phyloP scores from a whole-genome alignment of 768 basidiomycete genomes.

The Amanita exitialis region DNA sequence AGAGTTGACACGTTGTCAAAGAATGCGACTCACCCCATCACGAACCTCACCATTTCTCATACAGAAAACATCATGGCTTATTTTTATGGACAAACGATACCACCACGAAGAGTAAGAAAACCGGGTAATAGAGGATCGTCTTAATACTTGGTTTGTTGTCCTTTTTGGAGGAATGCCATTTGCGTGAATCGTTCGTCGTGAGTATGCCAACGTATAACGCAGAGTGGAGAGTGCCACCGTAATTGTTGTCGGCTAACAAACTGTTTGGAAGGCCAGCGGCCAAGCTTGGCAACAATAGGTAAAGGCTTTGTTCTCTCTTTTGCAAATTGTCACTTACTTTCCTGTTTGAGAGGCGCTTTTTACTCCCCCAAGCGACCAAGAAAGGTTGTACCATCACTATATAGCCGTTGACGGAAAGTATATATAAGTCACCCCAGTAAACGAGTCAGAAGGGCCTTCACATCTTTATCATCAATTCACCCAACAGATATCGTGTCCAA shows the following conservation, averaged over 20 bases:
- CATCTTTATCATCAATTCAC: too few relatives aligned
- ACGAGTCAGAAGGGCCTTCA: too few relatives aligned
- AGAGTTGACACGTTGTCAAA: conserved; percentile 15
- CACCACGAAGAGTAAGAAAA: conserved; percentile 9
- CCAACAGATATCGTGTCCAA: too few relatives aligned
- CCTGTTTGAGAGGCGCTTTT: background rate
- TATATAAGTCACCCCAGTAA: too few relatives aligned
- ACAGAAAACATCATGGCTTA: conserved; percentile 56
- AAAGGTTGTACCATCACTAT: too few relatives aligned
- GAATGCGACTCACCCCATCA: conserved; percentile 79
- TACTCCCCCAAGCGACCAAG: background rate
- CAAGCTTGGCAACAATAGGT: background rate
- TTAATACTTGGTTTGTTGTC: background rate
- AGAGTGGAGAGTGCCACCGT: background rate
- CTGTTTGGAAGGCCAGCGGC: background rate
- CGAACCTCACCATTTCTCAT: conserved; percentile 67
- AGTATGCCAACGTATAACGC: background rate
- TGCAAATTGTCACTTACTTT: background rate
- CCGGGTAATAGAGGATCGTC: background rate
- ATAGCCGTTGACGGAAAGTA: too few relatives aligned
- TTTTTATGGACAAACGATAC: conserved; percentile 58
- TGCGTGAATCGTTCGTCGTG: background rate
- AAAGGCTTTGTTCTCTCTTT: background rate
- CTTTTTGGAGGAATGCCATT: background rate
- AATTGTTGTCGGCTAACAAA: background rate